A percentile compares a stretch with the other conserved stretches of the same genome.
These are phyloP conservation scores for Nakaseomyces sp. DNA, from an alignment of 1,139 yeast species.

Conservation along the genomic window DNA sequence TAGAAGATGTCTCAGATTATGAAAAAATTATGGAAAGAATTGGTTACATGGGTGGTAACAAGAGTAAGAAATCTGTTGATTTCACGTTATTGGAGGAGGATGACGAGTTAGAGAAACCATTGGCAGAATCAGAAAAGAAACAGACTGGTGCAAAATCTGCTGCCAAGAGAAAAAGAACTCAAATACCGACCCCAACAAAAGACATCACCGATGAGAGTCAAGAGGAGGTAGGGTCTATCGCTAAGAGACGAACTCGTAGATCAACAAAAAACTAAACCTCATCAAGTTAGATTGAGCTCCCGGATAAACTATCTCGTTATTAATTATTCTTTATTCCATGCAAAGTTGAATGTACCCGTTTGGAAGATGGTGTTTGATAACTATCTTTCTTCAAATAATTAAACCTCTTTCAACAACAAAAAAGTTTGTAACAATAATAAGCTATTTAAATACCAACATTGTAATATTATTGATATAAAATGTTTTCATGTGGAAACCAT, in stretches of 20 bases:
- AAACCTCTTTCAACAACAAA: no score
- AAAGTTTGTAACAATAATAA: no score
- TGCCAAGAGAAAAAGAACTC: not conserved
- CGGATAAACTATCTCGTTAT: no score
- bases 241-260: not conserved
- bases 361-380: no score
- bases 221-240: not conserved
- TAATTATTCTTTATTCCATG: no score
- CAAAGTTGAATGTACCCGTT: no score
- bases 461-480: no score
- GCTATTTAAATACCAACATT: no score
- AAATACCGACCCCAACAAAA: not conserved
- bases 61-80: not conserved
- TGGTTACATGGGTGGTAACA: not conserved
- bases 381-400: no score
- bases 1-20: constrained; percentile 15
- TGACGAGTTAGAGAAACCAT: not conserved
- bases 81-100: not conserved
- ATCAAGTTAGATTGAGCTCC: no score
- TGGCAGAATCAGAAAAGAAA: not conserved
- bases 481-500: no score
- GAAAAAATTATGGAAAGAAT: constrained; percentile 1
- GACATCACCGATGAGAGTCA: not conserved
- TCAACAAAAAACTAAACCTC: not conserved
- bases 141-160: no score